Evolutionary conservation across 805 yeast species (phyloP), one percentile per base, ranked within the genome.

Genomic region (Zygosaccharomyces siamensis): DNA sequence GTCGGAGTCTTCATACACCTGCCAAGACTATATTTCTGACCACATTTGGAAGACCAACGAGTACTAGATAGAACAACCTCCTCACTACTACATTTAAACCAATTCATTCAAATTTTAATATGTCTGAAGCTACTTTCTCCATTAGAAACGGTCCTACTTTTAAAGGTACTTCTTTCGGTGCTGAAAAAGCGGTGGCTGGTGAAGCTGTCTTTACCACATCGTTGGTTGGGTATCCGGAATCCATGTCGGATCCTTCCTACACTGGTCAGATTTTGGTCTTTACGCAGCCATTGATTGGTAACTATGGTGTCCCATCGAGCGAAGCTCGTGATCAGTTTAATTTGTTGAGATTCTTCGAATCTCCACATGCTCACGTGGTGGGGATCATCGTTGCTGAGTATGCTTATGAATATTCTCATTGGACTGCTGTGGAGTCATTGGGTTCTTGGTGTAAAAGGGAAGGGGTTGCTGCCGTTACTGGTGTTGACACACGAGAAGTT

Each of bases 141-240:
- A 83, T 92, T 60, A 81, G 90, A 66, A 87, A 89, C 65, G 99
- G 98, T 16, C 97, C 97, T 18, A 83, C 88, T 28, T 89, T 89
- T 74, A 81, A 79, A 61, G 99, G 99, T 37, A 84, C 81, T 67
- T 92, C 98, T 0, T 95, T 93, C 64, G 99, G 99, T 63, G 96
- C 98, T 38, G 82, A 89, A 68, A 85, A 84, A 57, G 88, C 90
- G 55, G 81, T 89, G 53, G 83, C 95, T 51, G 99, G 99, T 55
- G 99, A 93, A 71, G 96, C 97, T 27, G 99, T 95, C 39, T 93
- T 93, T 75, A 89, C 97, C 42, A 95, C 99, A 30, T 93, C 97
- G 6, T 77, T 95, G 69, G 99, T 93, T 10, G 99, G 99, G 16
- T 93, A 93, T 71, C 98, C 99, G 14, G 99, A 93, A 70, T 87